Evolutionary conservation across 495 filamentous ascomycete species (phyloP).

Genomic region (Neurospora intermedia): DNA sequence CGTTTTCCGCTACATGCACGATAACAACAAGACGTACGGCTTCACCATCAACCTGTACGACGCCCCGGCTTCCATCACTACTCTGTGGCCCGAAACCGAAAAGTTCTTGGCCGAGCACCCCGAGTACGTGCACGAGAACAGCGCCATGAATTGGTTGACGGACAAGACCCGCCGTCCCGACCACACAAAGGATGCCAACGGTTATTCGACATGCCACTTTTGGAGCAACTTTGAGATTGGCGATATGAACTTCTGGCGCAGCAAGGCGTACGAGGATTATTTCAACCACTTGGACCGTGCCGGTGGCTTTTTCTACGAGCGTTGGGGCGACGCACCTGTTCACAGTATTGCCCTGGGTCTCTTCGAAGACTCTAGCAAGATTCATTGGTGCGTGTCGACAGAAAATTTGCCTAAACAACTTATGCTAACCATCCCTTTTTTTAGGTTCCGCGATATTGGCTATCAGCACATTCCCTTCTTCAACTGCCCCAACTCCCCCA

Average conservation of each 20-base stretch:
- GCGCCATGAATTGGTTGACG: conserved; percentile 77
- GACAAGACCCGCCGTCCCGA: conserved; percentile 68
- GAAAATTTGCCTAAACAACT: not conserved
- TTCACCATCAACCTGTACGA: conserved; percentile 99
- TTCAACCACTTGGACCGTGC: conserved; percentile 92
- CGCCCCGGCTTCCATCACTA: conserved; percentile 69
- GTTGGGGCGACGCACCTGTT: conserved; percentile 97
- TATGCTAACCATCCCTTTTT: not conserved
- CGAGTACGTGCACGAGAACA: conserved; percentile 70
- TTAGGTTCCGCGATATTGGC: conserved; percentile 97
- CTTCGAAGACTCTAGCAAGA: conserved; percentile 80
- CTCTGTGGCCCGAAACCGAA: conserved; percentile 88
- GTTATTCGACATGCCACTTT: conserved; percentile 99
- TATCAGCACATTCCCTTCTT: conserved; percentile 98
- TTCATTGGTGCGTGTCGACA: conserved; percentile 71
- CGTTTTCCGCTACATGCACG: conserved; percentile 95
- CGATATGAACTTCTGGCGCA: conserved; percentile 90
- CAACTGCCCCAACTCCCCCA: conserved; percentile 94
- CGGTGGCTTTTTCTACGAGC: conserved; percentile 97
- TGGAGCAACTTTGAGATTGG: conserved; percentile 99
- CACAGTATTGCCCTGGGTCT: conserved; percentile 91
- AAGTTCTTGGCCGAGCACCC: conserved; percentile 82
- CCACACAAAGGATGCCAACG: conserved; percentile 68
- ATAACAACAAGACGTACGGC: conserved; percentile 96
- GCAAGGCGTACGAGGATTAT: conserved; percentile 84